Percentiles rank a stretch among this genome's conserved stretches.
Conservation (phyloP, 1,139 yeast species). For the Komagataea norvegica region DNA sequence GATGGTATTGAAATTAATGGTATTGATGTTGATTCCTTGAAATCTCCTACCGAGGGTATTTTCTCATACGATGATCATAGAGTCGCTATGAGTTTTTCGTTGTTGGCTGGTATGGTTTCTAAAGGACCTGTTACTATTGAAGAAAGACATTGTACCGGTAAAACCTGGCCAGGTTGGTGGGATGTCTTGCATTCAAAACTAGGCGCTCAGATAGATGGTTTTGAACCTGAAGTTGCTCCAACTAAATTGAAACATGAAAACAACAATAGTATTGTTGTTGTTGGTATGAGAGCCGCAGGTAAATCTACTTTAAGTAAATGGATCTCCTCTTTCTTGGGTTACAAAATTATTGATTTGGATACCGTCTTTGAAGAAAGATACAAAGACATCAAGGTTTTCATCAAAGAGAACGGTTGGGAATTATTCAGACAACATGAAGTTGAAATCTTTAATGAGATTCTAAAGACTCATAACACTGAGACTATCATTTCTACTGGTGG, state of each 20-base stretch:
- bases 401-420: constrained; percentile 79
- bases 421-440: constrained; percentile 72
- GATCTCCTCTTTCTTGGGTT: constrained; percentile 69
- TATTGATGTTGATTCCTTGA: constrained; percentile 41
- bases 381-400: constrained; percentile 58
- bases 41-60: constrained; percentile 55
- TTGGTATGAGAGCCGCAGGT: constrained; percentile 99
- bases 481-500: constrained; percentile 93
- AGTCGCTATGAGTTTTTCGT: constrained; percentile 95
- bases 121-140: constrained; percentile 61
- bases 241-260: constrained; percentile 15
- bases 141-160: constrained; percentile 90
- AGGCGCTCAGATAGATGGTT: constrained; percentile 64
- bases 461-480: constrained; percentile 41
- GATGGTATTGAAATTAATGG: constrained; percentile 93
- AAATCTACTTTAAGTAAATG: constrained; percentile 82
- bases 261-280: constrained; percentile 53
- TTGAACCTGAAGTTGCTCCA: constrained; percentile 35
- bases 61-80: constrained; percentile 92
- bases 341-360: constrained; percentile 76
- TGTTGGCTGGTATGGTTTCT: constrained; percentile 58
- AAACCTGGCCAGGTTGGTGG: constrained; percentile 99
- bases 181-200: constrained; percentile 74
- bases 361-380: constrained; percentile 54
- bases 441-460: constrained; percentile 47